Conservation (phyloP, 208 protist genomes). For the Kentomonas sorsogonicus region DNA sequence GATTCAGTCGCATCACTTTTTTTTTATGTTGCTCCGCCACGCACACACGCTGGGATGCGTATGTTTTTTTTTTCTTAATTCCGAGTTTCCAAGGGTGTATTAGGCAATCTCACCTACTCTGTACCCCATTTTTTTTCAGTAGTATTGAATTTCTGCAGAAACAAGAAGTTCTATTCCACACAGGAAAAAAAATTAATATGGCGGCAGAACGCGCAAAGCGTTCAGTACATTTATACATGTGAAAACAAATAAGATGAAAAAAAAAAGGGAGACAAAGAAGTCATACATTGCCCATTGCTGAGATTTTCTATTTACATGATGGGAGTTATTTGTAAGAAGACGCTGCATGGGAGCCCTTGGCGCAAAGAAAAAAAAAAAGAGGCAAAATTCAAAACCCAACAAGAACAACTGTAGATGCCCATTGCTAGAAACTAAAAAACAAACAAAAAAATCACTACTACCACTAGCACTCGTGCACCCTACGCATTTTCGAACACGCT, state of each 20-base stretch:
- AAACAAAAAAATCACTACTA: constrained; percentile 6
- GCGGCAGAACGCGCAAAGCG: background rate
- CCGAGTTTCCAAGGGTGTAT: no score
- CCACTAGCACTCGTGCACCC: background rate
- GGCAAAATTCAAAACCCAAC: constrained; percentile 3
- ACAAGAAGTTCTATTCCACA: no score
- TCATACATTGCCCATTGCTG: background rate
- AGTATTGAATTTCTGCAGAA: no score
- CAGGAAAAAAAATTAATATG: no score
- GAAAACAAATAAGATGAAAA: constrained; percentile 4
- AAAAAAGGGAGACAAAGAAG: constrained; percentile 4
- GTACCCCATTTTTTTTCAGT: no score
- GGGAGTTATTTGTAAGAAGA: background rate
- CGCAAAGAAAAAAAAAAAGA: constrained; percentile 12
- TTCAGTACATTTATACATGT: constrained; percentile 10
- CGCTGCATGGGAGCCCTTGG: no score
- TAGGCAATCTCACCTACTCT: no score
- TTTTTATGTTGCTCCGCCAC: no score
- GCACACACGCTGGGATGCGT: no score
- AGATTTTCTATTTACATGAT: background rate
- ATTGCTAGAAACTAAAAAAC: constrained; percentile 2
- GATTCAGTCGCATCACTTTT: no score
- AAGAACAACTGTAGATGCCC: constrained; percentile 1
- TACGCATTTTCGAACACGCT: constrained; percentile 42
- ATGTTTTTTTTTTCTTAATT: no score